Conservation (phyloP, 1,284 basidiomycete species). For the Amylostereum chailletii region DNA sequence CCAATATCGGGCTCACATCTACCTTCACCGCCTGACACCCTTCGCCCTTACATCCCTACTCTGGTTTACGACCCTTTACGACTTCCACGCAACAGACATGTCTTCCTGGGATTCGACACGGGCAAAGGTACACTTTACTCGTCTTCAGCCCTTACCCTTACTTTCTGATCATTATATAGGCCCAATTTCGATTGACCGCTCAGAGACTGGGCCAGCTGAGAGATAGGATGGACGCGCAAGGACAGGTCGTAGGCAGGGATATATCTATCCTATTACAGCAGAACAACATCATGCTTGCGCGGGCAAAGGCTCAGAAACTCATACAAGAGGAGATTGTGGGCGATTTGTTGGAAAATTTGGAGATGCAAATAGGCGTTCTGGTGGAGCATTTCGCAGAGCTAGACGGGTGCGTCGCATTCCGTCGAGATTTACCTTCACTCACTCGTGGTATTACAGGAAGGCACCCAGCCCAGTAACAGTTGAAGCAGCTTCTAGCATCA, state of each 20-base stretch:
- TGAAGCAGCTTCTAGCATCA: constrained; percentile 61
- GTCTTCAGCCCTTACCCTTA: background rate
- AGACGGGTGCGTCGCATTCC: constrained; percentile 32
- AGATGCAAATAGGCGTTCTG: constrained; percentile 56
- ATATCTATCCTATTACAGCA: constrained; percentile 58
- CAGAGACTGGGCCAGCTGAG: constrained; percentile 62
- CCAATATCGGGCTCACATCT: too few species aligned
- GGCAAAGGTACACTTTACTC: constrained; percentile 15
- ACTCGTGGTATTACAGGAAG: constrained; percentile 17
- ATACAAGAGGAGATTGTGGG: constrained; percentile 54
- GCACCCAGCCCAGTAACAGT: constrained; percentile 38
- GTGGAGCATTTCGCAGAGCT: constrained; percentile 51
- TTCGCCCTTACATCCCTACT: background rate
- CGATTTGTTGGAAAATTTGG: constrained; percentile 54
- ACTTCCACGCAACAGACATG: constrained; percentile 3
- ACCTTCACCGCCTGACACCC: too few species aligned
- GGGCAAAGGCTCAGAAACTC: constrained; percentile 59
- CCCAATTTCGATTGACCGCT: constrained; percentile 52
- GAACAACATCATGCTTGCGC: constrained; percentile 50
- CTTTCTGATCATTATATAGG: constrained; percentile 25
- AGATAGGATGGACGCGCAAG: constrained; percentile 56
- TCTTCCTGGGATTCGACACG: constrained; percentile 12
- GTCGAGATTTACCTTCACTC: background rate
- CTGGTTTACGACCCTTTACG: background rate
- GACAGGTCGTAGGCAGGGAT: constrained; percentile 51